A percentile compares a stretch with the other conserved stretches of the same genome.
Evolutionary conservation across 208 protist genomes (phyloP).

Genomic region (Crithidia fasciculata): DNA sequence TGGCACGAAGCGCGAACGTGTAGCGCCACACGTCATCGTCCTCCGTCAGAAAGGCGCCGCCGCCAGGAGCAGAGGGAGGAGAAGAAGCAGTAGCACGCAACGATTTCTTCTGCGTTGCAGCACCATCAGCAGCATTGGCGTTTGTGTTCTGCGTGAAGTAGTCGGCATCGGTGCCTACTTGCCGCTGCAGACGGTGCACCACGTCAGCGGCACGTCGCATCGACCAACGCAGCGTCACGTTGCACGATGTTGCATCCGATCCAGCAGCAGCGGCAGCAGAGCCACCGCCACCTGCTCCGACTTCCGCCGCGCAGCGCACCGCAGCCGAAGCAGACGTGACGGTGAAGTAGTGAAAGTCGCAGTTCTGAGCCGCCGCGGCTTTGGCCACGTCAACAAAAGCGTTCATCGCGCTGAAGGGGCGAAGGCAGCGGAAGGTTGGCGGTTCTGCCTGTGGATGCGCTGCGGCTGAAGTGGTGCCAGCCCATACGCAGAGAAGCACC

Average conservation of each 20-base stretch:
- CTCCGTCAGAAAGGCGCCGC: slow-evolving; percentile 19
- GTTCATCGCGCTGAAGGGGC: slow-evolving; percentile 54
- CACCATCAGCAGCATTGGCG: background rate
- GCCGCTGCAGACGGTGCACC: slow-evolving; percentile 11
- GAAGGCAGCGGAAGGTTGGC: slow-evolving; percentile 54
- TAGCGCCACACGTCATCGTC: slow-evolving; percentile 63
- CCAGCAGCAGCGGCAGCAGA: background rate
- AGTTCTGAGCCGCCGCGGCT: slow-evolving; percentile 42
- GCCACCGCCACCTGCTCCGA: background rate
- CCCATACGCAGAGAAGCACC: too few species aligned
- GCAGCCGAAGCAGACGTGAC: slow-evolving; percentile 44
- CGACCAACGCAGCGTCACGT: slow-evolving; percentile 36
- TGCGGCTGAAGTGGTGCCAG: too few species aligned
- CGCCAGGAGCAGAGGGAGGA: background rate
- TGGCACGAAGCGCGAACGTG: slow-evolving; percentile 39
- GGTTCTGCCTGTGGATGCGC: background rate
- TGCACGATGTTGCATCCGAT: slow-evolving; percentile 7
- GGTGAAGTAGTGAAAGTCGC: slow-evolving; percentile 61
- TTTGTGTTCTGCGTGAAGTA: slow-evolving; percentile 16
- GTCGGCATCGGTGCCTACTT: slow-evolving; percentile 26
- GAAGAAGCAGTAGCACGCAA: too few species aligned
- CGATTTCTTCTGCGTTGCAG: background rate
- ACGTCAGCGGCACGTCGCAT: slow-evolving; percentile 26
- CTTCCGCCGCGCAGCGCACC: slow-evolving; percentile 36
- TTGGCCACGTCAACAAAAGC: slow-evolving; percentile 44